Base-by-base conservation (phyloP, 192 early-diverging fungal species). In the Mortierella antarctica region DNA sequence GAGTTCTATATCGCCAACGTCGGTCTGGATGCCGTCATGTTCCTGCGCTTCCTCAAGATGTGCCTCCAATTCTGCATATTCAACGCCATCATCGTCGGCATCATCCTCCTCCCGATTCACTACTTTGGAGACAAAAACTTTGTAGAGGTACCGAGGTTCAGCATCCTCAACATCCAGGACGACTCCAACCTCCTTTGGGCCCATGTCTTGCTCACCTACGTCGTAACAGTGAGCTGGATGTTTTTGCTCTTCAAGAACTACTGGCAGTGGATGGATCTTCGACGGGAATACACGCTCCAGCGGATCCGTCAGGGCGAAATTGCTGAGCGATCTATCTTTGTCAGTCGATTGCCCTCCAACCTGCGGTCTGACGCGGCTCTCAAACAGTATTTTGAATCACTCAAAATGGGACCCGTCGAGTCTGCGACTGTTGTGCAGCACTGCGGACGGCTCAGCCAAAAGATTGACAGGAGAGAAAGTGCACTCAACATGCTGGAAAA, bases 31-130 rank as follows among this genome's bases (percentile, higher is more conserved):
- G 88, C 90, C 0, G 85, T 86, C 40, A 89, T 91, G 89, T 84
- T 89, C 70, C 82, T 91, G 9, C 86, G 87, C 20, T 91, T 91
- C 74, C 70, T 90, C 15, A 73, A 78, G 57, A 91, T 91, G 90
- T 83, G 81, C 62, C 70, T 88, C 44, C 82, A 87, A 42, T 86
- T 91, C 56, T 65, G 86, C 14, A 20, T 83, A 20, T 72, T 90
- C 31, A 78, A 84, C 44, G 70, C 72, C 6, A 10, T 90, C 6
- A 44, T 85, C 15, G 70, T 88, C 51, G 71, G 85, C 10, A 68
- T 83, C 13, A 82, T 88, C 23, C 69, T 90, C 1, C 42, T 90
- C 10, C 86, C 88, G 8, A 73, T 90, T 21, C 86, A 91, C 62
- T 89, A 85, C 67, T 66, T 50, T 0, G 71, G 70, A 20, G 52